A percentile compares a stretch with the other conserved stretches of the same genome.
These are phyloP conservation scores for Debaryomycetaceae sp. DNA, from an alignment of 1,139 yeast genomes.

Conservation along the genomic window DNA sequence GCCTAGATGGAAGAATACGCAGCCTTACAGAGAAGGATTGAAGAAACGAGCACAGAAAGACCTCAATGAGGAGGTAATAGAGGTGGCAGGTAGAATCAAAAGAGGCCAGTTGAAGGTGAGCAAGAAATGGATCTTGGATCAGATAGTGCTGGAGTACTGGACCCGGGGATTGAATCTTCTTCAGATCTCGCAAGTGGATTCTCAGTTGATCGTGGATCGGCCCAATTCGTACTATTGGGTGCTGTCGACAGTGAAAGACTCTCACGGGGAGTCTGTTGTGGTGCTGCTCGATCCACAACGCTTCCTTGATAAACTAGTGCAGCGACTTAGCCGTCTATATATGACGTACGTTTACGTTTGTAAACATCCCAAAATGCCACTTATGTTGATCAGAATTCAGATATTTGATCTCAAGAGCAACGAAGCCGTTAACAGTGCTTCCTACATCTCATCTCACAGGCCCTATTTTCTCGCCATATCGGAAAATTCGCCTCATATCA, in stretches of 20 bases:
- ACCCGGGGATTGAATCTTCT: conserved; percentile 59
- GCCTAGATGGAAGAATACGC: conserved; percentile 37
- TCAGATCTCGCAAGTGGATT: conserved; percentile 72
- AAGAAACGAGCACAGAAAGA: conserved; percentile 17
- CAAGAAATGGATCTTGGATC: conserved; percentile 48
- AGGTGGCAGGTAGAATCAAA: conserved; percentile 14
- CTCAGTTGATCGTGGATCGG: conserved; percentile 57
- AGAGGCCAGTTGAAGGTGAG: conserved; percentile 14
- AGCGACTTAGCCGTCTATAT: conserved; percentile 47
- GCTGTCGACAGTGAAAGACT: conserved; percentile 50
- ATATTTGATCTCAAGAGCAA: conserved; percentile 53
- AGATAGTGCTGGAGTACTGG: conserved; percentile 55
- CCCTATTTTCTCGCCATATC: conserved; percentile 70
- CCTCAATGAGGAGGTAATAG: conserved; percentile 20
- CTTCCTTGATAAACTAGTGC: conserved; percentile 47
- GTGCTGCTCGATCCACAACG: conserved; percentile 38
- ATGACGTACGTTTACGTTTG: conserved; percentile 64
- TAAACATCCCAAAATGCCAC: conserved; percentile 59
- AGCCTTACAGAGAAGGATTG: conserved; percentile 22
- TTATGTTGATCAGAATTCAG: conserved; percentile 62
- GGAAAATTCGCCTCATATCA: conserved; percentile 59
- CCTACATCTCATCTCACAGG: conserved; percentile 49
- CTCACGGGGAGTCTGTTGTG: conserved; percentile 28
- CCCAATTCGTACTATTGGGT: conserved; percentile 56
- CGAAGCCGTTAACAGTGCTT: conserved; percentile 15